Percentiles rank a stretch among this genome's conserved stretches.
These are phyloP conservation scores for Capsaspora owczarzaki DNA, from an alignment of 78 protist genomes.

Conservation along the genomic window DNA sequence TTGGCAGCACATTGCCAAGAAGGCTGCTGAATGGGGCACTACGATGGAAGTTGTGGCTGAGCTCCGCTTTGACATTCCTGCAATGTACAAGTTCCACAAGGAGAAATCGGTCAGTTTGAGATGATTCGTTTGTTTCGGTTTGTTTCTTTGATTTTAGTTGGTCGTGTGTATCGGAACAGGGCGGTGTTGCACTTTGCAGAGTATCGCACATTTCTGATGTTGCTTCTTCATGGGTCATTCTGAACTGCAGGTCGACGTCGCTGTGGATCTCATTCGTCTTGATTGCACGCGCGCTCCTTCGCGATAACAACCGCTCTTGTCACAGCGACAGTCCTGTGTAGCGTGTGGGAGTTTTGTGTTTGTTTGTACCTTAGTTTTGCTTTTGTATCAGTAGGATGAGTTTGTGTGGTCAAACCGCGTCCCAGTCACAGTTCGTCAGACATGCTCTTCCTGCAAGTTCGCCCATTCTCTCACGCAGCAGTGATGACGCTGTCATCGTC, in stretches of 20 bases:
- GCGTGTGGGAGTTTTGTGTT: too few relatives aligned
- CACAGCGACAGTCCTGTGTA: too few relatives aligned
- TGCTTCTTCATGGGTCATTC: background rate
- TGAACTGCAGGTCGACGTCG: background rate
- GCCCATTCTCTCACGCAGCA: too few relatives aligned
- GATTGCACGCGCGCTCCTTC: conserved; percentile 9
- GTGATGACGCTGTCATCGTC: too few relatives aligned
- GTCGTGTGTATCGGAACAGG: background rate
- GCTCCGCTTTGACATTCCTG: conserved; percentile 34
- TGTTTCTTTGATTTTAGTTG: background rate
- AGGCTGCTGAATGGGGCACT: conserved; percentile 18
- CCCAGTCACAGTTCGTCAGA: too few relatives aligned
- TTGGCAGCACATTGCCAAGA: conserved; percentile 17
- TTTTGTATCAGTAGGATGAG: too few relatives aligned
- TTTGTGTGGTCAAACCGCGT: too few relatives aligned
- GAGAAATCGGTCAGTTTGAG: background rate
- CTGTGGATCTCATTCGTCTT: background rate
- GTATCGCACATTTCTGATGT: background rate
- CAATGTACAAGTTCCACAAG: conserved; percentile 33
- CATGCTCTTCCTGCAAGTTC: too few relatives aligned
- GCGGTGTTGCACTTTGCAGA: background rate
- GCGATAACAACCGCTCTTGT: too few relatives aligned
- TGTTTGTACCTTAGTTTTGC: too few relatives aligned
- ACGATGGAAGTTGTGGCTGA: conserved; percentile 32
- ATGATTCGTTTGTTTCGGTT: background rate